Conservation (phyloP, 192 early-diverging fungal genomes). For the Anaeromyces robustus region DNA sequence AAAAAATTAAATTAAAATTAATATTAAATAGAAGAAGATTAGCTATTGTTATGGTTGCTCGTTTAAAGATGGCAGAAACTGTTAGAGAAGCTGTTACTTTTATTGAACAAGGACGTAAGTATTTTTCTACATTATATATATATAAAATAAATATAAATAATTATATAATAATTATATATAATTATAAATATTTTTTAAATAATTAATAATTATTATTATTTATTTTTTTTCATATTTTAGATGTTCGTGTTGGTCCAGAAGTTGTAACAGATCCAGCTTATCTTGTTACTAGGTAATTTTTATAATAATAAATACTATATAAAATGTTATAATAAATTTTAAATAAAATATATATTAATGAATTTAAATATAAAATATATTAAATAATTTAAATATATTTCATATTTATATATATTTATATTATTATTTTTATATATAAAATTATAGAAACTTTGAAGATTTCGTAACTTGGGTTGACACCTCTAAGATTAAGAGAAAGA, state of each 20-base stretch:
- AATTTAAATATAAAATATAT: too few species aligned
- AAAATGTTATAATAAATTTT: too few species aligned
- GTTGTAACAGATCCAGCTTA: conserved; percentile 80
- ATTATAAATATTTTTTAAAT: not conserved
- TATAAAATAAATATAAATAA: too few species aligned
- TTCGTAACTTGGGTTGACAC: conserved; percentile 96
- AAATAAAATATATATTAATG: too few species aligned
- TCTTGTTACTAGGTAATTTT: conserved; percentile 48
- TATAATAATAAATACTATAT: too few species aligned
- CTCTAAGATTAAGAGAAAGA: conserved; percentile 94
- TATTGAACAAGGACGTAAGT: conserved; percentile 69
- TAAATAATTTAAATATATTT: too few species aligned
- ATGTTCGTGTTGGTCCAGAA: conserved; percentile 83
- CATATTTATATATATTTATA: not conserved
- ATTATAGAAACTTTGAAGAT: conserved; percentile 69
- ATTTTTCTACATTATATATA: too few species aligned
- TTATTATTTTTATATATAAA: not conserved
- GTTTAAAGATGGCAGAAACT: conserved; percentile 88
- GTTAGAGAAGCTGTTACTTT: conserved; percentile 78
- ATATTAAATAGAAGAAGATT: conserved; percentile 44
- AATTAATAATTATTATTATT: too few species aligned
- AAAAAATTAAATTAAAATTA: not conserved
- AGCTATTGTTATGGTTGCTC: conserved; percentile 72
- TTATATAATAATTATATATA: too few species aligned
- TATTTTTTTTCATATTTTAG: not conserved